Evolutionary conservation across 768 basidiomycete genomes (phyloP), one percentile per base, ranked within the genome.

Genomic region (Pulveroboletus sp.): DNA sequence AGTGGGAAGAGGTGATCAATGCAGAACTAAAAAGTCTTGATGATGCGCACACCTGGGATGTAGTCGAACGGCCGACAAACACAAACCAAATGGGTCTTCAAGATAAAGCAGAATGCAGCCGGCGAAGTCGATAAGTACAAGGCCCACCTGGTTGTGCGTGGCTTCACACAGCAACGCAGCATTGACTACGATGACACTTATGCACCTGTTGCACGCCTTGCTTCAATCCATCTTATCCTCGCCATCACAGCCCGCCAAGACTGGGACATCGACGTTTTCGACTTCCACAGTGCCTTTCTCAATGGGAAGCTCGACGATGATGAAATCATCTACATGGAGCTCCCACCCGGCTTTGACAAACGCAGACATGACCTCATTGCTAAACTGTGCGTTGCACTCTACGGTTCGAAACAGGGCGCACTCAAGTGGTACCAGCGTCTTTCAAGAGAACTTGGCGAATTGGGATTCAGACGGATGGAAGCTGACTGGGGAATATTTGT

Each of bases 1-100:
- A 51, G n/a, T 66, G 64, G 65, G 50, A 67, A 14, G 45, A 45
- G 8, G 63, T 60, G 0, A 61, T 66, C 26, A 29, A 56, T 1
- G 27, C 44, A 7, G 61, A 69, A 43, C 44, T n/a, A n/a, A n/a
- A n/a, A n/a, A n/a, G n/a, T n/a, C n/a, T n/a, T n/a, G n/a, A n/a
- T n/a, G n/a, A n/a, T 68, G 60, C 57, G 14, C 61, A 60, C 0
- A 75, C 65, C 2, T 76, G 68, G 68, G 47, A 55, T 3, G 19
- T 68, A 1, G 63, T 64, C 1, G 39, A 56, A 1, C 27, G 56
- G 13, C 73, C 73, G 0, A 32, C 45, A 0, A 63, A 57, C 3
- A 41, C 44, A 6, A 72, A 70, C 13, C 14, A 63, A 68, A 17
- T 78, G 73, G 73, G 73, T 78, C 6, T 78, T 69, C 53, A 54